These are phyloP conservation scores for Arthrobotrys conoides DNA, from an alignment of 2,329 filamentous ascomycete genomes.

Conservation along the genomic window DNA sequence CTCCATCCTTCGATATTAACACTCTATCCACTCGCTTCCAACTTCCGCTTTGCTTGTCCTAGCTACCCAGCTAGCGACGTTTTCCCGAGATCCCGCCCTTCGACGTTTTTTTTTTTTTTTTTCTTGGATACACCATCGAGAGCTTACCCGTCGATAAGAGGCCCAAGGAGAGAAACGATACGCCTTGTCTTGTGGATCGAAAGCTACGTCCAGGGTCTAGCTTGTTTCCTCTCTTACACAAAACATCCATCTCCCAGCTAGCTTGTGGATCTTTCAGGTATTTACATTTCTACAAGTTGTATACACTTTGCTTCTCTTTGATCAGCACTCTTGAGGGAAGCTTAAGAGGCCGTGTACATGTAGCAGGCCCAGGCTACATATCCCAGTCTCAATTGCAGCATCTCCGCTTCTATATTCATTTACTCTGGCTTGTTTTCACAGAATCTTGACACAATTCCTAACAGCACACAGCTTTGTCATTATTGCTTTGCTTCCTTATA, in stretches of 20 bases:
- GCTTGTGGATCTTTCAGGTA: conserved; percentile 55
- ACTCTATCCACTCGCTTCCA: conserved; percentile 53
- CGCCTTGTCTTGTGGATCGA: conserved; percentile 34
- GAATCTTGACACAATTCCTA: conserved; percentile 17
- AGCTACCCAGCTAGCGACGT: conserved; percentile 15
- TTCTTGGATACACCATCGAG: conserved; percentile 41
- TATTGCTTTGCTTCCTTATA: neutral
- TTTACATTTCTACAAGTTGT: conserved; percentile 13
- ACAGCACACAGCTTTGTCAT: conserved; percentile 10
- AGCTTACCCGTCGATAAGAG: conserved; percentile 49
- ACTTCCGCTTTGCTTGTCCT: conserved; percentile 29
- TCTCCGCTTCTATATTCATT: conserved; percentile 44
- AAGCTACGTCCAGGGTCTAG: conserved; percentile 35
- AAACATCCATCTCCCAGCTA: conserved; percentile 18
- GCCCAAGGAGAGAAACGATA: conserved; percentile 21
- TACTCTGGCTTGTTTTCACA: conserved; percentile 11
- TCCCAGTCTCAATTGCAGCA: conserved; percentile 46
- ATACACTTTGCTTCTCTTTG: conserved; percentile 34
- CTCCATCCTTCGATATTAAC: conserved; percentile 9
- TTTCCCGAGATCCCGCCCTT: conserved; percentile 49
- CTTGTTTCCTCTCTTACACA: conserved; percentile 23
- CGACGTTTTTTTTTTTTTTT: conserved; percentile 33
- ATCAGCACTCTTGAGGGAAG: conserved; percentile 29
- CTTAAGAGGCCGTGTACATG: conserved; percentile 34
- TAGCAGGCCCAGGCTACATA: conserved; percentile 41